Percentiles rank a stretch among this genome's conserved stretches.
Evolutionary conservation across 2,329 filamentous ascomycete species (phyloP).

Genomic region (Metarhizium anisopliae): DNA sequence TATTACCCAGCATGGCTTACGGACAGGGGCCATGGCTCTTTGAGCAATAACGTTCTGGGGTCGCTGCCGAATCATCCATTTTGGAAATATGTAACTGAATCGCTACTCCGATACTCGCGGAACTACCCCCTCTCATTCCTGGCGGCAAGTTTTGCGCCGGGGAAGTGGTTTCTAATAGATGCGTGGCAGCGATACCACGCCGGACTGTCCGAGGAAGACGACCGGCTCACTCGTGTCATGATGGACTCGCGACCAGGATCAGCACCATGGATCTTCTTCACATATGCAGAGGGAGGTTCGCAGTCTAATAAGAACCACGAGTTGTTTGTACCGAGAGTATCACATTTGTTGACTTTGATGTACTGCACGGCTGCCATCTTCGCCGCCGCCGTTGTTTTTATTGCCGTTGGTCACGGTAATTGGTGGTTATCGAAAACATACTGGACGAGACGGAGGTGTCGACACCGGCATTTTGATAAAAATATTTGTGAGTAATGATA

Average conservation of each 20-base stretch:
- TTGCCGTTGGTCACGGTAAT: not conserved
- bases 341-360: not conserved
- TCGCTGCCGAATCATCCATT: conserved; percentile 8
- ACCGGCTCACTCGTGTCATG: conserved; percentile 6
- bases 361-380: not conserved
- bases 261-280: conserved; percentile 8
- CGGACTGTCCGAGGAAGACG: not conserved
- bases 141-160: conserved; percentile 4
- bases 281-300: conserved; percentile 3
- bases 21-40: conserved; percentile 4
- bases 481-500: not conserved
- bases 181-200: conserved; percentile 7
- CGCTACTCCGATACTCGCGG: not conserved
- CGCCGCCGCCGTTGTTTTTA: not conserved
- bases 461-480: not conserved
- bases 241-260: conserved; percentile 5
- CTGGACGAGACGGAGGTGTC: not conserved
- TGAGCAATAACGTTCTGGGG: conserved; percentile 7
- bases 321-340: conserved; percentile 3
- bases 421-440: not conserved
- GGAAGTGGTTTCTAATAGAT: conserved; percentile 6
- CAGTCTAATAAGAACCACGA: conserved; percentile 6
- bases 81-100: conserved; percentile 6
- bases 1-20: conserved; percentile 7
- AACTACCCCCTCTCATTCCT: conserved; percentile 5